Base-by-base conservation (phyloP, 2,329 filamentous ascomycete genomes). In the Pyrenochaeta sp. region DNA sequence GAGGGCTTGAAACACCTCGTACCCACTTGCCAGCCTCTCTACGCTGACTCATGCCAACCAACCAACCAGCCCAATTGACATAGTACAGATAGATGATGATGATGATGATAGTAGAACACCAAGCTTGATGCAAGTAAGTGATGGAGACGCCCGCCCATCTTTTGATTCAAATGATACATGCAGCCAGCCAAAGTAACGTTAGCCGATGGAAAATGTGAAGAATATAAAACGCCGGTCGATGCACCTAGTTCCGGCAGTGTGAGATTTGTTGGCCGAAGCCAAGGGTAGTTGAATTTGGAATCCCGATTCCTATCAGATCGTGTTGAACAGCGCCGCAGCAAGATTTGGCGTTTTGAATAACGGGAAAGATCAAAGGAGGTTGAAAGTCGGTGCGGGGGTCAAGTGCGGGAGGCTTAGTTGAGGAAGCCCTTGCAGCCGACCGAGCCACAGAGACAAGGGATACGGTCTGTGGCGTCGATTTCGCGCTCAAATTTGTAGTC, bases 401-500 rank as follows among this genome's bases (percentile, higher is more conserved):
- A 19, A 19, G 19, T 19, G 19, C 19, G 15, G 25, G 45, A 30
- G 57, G 47, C 52, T 87, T 85, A 99, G 81, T 99, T 99, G 80
- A 99, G 91, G 83, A 98, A 99, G 64, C 95, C 95, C 84, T 99
- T 99, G 84, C 95, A 99, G 47, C 92, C 93, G 30, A 93, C 88
- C 43, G 94, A 97, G 59, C 95, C 95, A 79, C 95, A 99, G 50
- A 99, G 88, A 83, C 95, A 99, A 50, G 95, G 95, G 71, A 99
- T 97, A 64, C 95, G 92, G 78, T 99, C 95, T 63, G 93, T 87
- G 68, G 92, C 96, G 72, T 93, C 93, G 73, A 96, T 92, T 80
- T 99, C 95, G 71, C 95, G 91, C 82, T 99, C 95, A 78, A 99
- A 99, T 80, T 99, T 99, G 86, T 99, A 99, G 83, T 99, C 95